Percentiles rank a stretch among this genome's conserved stretches.
Evolutionary conservation across 345 rosid species (phyloP).

Genomic region (Bruguiera sexangula): DNA sequence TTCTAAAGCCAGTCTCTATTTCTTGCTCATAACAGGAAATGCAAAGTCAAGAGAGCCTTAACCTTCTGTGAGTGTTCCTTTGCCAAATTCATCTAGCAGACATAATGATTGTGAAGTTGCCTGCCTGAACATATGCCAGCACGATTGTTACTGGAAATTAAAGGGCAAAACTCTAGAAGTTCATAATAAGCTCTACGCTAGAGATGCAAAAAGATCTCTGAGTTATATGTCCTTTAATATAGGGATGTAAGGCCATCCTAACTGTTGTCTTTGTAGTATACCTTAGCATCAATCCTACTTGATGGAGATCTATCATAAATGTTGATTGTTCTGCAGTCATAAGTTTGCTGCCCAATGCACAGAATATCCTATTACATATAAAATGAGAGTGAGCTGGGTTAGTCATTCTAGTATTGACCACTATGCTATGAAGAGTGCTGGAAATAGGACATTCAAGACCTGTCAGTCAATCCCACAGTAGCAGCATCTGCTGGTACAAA

Average conservation of each 20-base stretch:
- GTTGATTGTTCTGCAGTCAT: slow-evolving; percentile 93
- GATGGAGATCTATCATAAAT: slow-evolving; percentile 97
- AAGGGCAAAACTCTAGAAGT: background rate
- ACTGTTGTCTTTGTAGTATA: slow-evolving; percentile 15
- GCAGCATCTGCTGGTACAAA: slow-evolving; percentile 98
- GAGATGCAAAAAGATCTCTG: background rate
- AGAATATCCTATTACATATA: slow-evolving; percentile 70
- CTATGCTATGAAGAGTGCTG: slow-evolving; percentile 16
- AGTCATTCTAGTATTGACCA: slow-evolving; percentile 7
- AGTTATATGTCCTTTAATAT: slow-evolving; percentile 6
- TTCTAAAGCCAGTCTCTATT: background rate
- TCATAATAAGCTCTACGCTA: background rate
- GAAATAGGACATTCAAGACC: slow-evolving; percentile 41
- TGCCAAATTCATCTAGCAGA: slow-evolving; percentile 94
- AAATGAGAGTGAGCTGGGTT: slow-evolving; percentile 5
- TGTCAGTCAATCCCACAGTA: slow-evolving; percentile 88
- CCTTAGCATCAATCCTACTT: slow-evolving; percentile 98
- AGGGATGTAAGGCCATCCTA: background rate
- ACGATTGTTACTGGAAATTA: background rate
- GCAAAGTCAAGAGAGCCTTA: slow-evolving; percentile 16
- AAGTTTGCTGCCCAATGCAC: slow-evolving; percentile 89
- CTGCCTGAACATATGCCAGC: slow-evolving; percentile 49
- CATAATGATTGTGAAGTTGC: slow-evolving; percentile 89
- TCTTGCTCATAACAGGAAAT: background rate
- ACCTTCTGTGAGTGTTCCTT: slow-evolving; percentile 99